A percentile compares a stretch with the other conserved stretches of the same genome.
phyloP scores from a whole-genome alignment of 2,329 filamentous ascomycete genomes.

The Aspergillus sp. region DNA sequence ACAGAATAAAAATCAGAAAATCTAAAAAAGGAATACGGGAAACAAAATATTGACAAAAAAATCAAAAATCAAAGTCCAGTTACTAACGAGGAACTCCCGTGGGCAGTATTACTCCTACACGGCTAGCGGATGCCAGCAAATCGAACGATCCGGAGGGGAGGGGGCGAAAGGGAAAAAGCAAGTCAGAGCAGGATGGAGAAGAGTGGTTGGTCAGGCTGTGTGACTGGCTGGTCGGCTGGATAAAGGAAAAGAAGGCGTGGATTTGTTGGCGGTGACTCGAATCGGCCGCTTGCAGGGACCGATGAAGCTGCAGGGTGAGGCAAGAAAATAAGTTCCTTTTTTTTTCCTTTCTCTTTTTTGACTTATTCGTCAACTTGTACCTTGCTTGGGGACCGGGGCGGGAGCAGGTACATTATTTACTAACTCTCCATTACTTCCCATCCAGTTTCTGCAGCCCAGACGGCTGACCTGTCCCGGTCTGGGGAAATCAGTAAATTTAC shows the following conservation, averaged over 20 bases:
- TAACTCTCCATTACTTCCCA: not conserved
- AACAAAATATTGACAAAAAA: not conserved
- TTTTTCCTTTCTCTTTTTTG: too few relatives aligned
- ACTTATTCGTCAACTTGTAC: not conserved
- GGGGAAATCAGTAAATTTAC: too few relatives aligned
- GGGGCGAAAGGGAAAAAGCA: not conserved
- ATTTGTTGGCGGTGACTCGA: slow-evolving; percentile 29
- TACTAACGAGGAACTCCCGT: slow-evolving; percentile 2
- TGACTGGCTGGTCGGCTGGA: not conserved
- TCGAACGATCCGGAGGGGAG: slow-evolving; percentile 7
- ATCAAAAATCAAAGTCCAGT: not conserved
- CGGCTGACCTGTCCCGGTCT: too few relatives aligned
- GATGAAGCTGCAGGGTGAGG: not conserved
- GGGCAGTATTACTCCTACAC: not conserved
- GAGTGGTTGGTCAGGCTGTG: not conserved
- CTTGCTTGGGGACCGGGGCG: not conserved
- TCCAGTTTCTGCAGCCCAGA: not conserved
- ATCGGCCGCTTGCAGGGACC: slow-evolving; percentile 32
- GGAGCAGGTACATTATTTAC: not conserved
- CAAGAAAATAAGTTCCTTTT: not conserved
- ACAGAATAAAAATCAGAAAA: not conserved
- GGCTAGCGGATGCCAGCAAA: slow-evolving; percentile 19
- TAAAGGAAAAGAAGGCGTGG: not conserved
- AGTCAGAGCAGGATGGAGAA: slow-evolving; percentile 1
- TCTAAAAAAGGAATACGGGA: slow-evolving; percentile 3